Evolutionary conservation across 2,329 filamentous ascomycete species (phyloP).

Genomic region (Penicillium sp.): DNA sequence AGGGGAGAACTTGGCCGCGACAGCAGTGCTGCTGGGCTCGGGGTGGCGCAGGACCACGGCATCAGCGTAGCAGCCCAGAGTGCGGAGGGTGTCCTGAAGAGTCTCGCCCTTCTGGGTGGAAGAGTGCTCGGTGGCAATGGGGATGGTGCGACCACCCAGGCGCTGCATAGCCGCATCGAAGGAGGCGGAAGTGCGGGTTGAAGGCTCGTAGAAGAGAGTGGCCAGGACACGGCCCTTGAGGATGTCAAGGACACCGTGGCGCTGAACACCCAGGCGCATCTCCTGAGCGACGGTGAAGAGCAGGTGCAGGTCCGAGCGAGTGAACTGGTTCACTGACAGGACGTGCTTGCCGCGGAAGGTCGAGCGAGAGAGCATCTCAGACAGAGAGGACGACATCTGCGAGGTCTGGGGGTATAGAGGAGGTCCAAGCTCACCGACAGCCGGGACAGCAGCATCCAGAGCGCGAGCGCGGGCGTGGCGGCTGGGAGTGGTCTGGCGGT

Average conservation of each 20-base stretch:
- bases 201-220: constrained; percentile 97
- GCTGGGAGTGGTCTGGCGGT: constrained; percentile 47
- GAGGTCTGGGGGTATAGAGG: constrained; percentile 56
- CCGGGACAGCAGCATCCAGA: constrained; percentile 38
- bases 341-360: constrained; percentile 90
- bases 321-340: constrained; percentile 90
- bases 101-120: constrained; percentile 94
- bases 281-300: constrained; percentile 97
- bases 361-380: constrained; percentile 76
- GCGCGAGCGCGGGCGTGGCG: constrained; percentile 35
- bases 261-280: constrained; percentile 94
- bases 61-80: constrained; percentile 91
- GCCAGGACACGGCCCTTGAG: constrained; percentile 85
- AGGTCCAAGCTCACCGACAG: constrained; percentile 46
- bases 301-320: constrained; percentile 82
- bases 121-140: constrained; percentile 81
- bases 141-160: constrained; percentile 84
- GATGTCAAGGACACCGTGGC: constrained; percentile 85
- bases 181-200: constrained; percentile 90
- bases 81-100: constrained; percentile 90
- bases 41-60: constrained; percentile 96
- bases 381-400: constrained; percentile 64
- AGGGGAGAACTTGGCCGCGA: constrained; percentile 83
- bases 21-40: constrained; percentile 76
- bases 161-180: constrained; percentile 99